Percentiles rank a stretch among this genome's conserved stretches.
Evolutionary conservation across 106 monocot genomes (phyloP).

Genomic region (Dendrobium officinale): DNA sequence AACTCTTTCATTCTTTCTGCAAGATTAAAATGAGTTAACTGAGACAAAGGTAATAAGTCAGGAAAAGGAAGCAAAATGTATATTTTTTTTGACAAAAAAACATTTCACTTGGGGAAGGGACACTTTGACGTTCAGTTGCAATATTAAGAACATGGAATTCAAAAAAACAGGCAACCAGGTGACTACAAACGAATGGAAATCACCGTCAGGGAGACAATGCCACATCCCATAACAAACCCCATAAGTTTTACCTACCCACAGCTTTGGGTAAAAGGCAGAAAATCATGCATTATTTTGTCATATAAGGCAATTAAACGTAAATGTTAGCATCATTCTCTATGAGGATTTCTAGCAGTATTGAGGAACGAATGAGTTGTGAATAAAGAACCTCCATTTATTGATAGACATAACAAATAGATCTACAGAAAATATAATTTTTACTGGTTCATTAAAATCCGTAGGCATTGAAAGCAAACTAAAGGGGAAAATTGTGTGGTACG

Average conservation of each 20-base stretch:
- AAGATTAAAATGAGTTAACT: constrained; percentile 3
- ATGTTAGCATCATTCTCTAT: no score
- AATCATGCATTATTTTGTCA: not conserved
- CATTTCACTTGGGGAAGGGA: not conserved
- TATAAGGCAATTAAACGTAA: not conserved
- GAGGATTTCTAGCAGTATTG: not conserved
- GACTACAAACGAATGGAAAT: not conserved
- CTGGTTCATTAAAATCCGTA: not conserved
- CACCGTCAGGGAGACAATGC: no score
- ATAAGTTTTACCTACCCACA: not conserved
- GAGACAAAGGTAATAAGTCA: not conserved
- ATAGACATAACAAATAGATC: not conserved
- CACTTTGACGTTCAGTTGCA: not conserved
- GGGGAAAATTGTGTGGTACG: not conserved
- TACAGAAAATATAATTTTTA: not conserved
- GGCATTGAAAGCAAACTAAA: not conserved
- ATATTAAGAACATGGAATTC: not conserved
- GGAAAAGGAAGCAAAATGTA: not conserved
- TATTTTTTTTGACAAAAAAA: not conserved
- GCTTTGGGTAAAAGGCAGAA: not conserved
- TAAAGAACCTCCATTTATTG: not conserved
- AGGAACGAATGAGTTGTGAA: not conserved
- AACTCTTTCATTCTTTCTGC: constrained; percentile 43
- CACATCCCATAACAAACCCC: not conserved
- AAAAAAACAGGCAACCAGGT: not conserved